Percentiles rank a stretch among this genome's conserved stretches.
Evolutionary conservation across 768 basidiomycete genomes (phyloP).

Genomic region (Astraeus odoratus): DNA sequence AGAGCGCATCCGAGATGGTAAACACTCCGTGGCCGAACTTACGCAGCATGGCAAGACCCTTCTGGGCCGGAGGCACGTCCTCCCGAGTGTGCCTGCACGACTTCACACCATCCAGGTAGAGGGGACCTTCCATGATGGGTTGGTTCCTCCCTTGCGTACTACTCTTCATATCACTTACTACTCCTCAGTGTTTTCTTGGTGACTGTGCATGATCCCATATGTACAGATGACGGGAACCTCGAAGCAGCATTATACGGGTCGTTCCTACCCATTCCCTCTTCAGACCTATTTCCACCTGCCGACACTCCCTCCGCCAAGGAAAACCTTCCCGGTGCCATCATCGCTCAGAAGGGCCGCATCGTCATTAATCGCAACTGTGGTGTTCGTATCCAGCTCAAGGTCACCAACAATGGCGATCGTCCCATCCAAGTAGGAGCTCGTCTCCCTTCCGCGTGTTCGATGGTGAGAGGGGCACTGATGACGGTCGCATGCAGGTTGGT

Average conservation of each 20-base stretch:
- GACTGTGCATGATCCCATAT: slow-evolving; percentile 93
- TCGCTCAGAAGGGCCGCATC: slow-evolving; percentile 59
- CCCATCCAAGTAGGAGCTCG: slow-evolving; percentile 87
- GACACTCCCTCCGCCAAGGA: slow-evolving; percentile 44
- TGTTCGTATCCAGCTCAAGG: slow-evolving; percentile 59
- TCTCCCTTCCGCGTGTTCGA: slow-evolving; percentile 10
- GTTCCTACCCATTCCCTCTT: slow-evolving; percentile 75
- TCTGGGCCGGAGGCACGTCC: slow-evolving; percentile 83
- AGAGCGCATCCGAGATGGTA: slow-evolving; percentile 90
- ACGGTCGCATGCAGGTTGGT: slow-evolving; percentile 52
- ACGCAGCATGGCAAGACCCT: slow-evolving; percentile 90
- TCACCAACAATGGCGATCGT: slow-evolving; percentile 88
- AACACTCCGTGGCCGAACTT: slow-evolving; percentile 77
- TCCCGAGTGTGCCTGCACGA: slow-evolving; percentile 67
- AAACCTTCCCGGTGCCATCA: slow-evolving; percentile 68
- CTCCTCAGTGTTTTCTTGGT: slow-evolving; percentile 72
- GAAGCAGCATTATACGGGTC: slow-evolving; percentile 89
- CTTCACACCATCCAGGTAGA: slow-evolving; percentile 91
- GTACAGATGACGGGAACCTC: slow-evolving; percentile 73
- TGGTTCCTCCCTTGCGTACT: slow-evolving; percentile 13
- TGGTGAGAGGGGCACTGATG: too few relatives aligned
- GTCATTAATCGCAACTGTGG: slow-evolving; percentile 71
- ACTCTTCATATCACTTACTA: not conserved
- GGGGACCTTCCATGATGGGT: slow-evolving; percentile 88
- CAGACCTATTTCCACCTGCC: slow-evolving; percentile 54